These are phyloP conservation scores for Tetramitus jugosus DNA, from an alignment of 208 protist species.

Conservation along the genomic window DNA sequence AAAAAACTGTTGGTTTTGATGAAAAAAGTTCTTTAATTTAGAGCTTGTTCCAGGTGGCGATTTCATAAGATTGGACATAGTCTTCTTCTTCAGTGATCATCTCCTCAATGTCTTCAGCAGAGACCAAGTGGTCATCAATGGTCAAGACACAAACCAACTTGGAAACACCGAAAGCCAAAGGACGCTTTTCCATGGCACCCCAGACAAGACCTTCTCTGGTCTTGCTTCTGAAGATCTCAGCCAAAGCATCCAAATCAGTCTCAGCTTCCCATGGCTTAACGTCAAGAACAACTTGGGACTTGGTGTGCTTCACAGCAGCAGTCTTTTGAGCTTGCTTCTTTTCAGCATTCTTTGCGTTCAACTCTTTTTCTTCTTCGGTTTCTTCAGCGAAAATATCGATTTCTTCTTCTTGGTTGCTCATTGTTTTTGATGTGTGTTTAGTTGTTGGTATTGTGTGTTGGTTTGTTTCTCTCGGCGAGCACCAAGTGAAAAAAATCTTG, in stretches of 20 bases:
- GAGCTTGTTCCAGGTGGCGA: slow-evolving; percentile 90
- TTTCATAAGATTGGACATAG: slow-evolving; percentile 85
- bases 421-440: slow-evolving; percentile 21
- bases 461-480: no score
- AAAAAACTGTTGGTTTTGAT: no score
- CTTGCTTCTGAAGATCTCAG: slow-evolving; percentile 64
- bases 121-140: slow-evolving; percentile 88
- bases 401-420: slow-evolving; percentile 59
- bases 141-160: slow-evolving; percentile 85
- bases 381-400: slow-evolving; percentile 74
- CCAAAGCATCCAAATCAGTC: slow-evolving; percentile 69
- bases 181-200: slow-evolving; percentile 72
- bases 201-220: slow-evolving; percentile 75
- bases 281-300: slow-evolving; percentile 77
- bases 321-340: slow-evolving; percentile 64
- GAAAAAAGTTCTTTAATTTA: slow-evolving; percentile 57
- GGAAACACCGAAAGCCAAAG: slow-evolving; percentile 86
- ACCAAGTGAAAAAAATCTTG: no score
- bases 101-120: slow-evolving; percentile 80
- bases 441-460: slow-evolving; percentile 20
- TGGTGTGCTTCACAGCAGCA: slow-evolving; percentile 66
- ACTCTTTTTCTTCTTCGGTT: slow-evolving; percentile 65
- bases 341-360: slow-evolving; percentile 71
- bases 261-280: slow-evolving; percentile 85
- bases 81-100: slow-evolving; percentile 80